Evolutionary conservation across 768 basidiomycete genomes (phyloP), one percentile per base, ranked within the genome.

Genomic region (Kwoniella europaea): DNA sequence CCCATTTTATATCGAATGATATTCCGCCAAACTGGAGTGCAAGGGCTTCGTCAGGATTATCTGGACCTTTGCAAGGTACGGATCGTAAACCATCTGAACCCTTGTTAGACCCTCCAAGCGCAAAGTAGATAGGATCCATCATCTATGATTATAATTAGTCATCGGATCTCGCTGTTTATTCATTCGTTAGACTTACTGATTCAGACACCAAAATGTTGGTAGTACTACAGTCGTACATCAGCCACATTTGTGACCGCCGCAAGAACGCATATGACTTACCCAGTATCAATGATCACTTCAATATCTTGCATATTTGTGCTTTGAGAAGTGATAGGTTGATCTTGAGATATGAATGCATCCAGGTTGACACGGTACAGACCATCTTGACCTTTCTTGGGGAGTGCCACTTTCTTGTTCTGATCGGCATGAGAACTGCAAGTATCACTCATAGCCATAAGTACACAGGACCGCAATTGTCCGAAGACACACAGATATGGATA

Each of bases 211-310:
- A 20, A 29, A 68, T 29, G 42, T 55, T 54, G 1, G 58, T 52
- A 15, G 67, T 68, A 20, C 67, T 68, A 16, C n/a, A 60, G 5
- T n/a, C 3, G 27, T 6, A n/a, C 29, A 52, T 65, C 27, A 65
- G 64, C 24, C 22, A n/a, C 13, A 46, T 46, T 1, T 20, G 44
- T 4, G 5, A 9, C 7, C 56, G 13, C 24, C 15, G 22, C 44
- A 35, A 65, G 64, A 12, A 35, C 7, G 15, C 22, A 12, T n/a
- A 12, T 20, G 13, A 54, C 67, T 35, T 44, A 68, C 67, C 67
- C 67, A 1, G 67, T 68, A 57, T 68, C 67, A 22, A 61, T 15
- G 50, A 68, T 57, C 16, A 68, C 67, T 3, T 68, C 60, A 13
- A 68, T 52, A 7, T 50, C 18, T 41, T 61, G 22, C 67, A 68